Evolutionary conservation across 768 basidiomycete species (phyloP), one percentile per base, ranked within the genome.

Genomic region (Russula ochroleuca): DNA sequence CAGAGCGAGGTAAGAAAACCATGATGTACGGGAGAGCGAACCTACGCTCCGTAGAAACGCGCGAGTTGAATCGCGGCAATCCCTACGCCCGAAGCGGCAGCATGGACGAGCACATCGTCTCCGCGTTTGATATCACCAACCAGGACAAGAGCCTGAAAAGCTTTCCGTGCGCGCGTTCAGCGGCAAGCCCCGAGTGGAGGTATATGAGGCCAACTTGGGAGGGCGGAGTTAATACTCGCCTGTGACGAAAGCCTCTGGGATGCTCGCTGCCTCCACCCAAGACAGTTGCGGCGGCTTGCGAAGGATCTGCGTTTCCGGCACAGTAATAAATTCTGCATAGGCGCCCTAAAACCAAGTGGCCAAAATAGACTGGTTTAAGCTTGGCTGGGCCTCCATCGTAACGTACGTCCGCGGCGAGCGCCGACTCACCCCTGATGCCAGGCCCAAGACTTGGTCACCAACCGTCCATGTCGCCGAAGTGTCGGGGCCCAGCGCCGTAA

Each of bases 81-180:
- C 1, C 94, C 94, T 5, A 97, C 93, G 33, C 94, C 93, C 14
- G 90, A 92, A 3, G 93, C 93, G 8, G 87, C 95, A 21, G 94
- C 93, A 71, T 98, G 96, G 14, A 98, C 80, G 17, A 98, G 81
- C 11, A 93, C 90, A 70, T 88, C 76, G 52, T 92, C 87, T 40
- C 85, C 84, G 66, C 79, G 71, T 71, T 87, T 83, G 49, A 95
- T 70, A 68, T 88, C 80, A 0, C 86, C 89, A 65, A 86, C 83
- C 40, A 87, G 72, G 52, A 91, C 79, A 21, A 88, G 73, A 0
- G 83, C 85, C 69, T 87, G 85, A 71, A 78, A 86, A 5, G 86
- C 86, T 84, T 67, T 43, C 13, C 45, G 45, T 55, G 61, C 53
- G 19, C 43, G 23, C 9, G 43, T 28, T 56, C 55, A 31, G 55